Evolutionary conservation across 2,329 filamentous ascomycete genomes (phyloP).

Genomic region (Dothistroma pini): DNA sequence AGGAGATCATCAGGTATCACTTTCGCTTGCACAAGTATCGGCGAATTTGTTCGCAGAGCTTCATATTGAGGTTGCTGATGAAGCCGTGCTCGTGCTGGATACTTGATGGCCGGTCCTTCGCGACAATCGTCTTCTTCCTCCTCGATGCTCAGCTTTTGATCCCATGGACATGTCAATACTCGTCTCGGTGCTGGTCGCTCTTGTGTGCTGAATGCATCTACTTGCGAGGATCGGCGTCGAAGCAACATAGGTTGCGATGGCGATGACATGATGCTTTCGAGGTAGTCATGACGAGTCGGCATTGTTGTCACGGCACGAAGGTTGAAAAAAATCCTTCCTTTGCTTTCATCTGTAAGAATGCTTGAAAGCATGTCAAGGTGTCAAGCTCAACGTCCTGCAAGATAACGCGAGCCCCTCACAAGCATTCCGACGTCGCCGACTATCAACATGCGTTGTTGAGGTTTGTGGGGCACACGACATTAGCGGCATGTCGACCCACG

Average conservation of each 20-base stretch:
- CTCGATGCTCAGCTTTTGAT: background rate
- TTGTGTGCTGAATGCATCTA: background rate
- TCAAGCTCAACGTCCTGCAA: background rate
- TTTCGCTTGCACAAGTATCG: background rate
- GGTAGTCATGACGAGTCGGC: background rate
- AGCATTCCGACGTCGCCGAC: background rate
- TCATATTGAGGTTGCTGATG: background rate
- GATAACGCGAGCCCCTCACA: background rate
- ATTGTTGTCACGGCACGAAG: background rate
- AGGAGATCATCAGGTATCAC: background rate
- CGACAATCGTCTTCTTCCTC: background rate
- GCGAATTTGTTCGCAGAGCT: background rate
- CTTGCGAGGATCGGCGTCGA: background rate
- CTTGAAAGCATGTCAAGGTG: background rate
- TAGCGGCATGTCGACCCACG: background rate
- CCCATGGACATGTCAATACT: background rate
- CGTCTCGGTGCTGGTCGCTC: background rate
- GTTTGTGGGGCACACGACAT: background rate
- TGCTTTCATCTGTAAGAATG: background rate
- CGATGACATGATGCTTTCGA: background rate
- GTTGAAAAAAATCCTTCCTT: background rate
- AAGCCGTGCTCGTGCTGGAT: background rate
- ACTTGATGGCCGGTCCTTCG: background rate
- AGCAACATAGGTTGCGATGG: background rate
- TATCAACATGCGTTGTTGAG: background rate